These are phyloP conservation scores for Bryoglossum gracile DNA, from an alignment of 495 filamentous ascomycete genomes.

Conservation along the genomic window DNA sequence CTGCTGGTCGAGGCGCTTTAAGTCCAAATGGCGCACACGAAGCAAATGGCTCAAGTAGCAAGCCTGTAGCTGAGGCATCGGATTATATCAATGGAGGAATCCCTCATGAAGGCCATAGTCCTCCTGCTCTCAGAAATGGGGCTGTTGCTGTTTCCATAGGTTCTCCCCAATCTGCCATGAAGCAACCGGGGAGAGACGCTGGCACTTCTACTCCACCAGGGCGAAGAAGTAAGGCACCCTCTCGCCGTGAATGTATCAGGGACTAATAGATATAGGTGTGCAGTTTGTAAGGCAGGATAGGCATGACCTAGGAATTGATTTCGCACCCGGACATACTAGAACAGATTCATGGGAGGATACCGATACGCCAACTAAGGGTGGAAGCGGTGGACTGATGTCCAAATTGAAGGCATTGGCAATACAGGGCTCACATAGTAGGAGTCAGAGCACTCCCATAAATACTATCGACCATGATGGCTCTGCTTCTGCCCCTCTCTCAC, in stretches of 20 bases:
- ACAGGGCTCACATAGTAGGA: slow-evolving; percentile 36
- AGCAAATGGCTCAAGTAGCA: slow-evolving; percentile 15
- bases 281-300: slow-evolving; percentile 54
- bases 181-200: slow-evolving; percentile 10
- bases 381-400: slow-evolving; percentile 52
- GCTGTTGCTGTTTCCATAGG: slow-evolving; percentile 15
- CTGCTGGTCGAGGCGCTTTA: no score
- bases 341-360: slow-evolving; percentile 53
- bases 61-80: slow-evolving; percentile 23
- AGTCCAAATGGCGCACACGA: background rate
- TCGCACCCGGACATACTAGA: slow-evolving; percentile 40
- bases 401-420: slow-evolving; percentile 55
- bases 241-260: no score
- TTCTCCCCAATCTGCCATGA: slow-evolving; percentile 14
- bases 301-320: slow-evolving; percentile 26
- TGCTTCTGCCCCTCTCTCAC: slow-evolving; percentile 39
- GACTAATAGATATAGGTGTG: no score
- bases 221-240: no score
- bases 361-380: slow-evolving; percentile 37
- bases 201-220: slow-evolving; percentile 40
- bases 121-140: slow-evolving; percentile 17
- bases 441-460: slow-evolving; percentile 27
- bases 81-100: slow-evolving; percentile 40
- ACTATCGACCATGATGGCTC: slow-evolving; percentile 38
- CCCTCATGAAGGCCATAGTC: slow-evolving; percentile 27